Percentiles rank a stretch among this genome's conserved stretches.
phyloP scores from a whole-genome alignment of 2,329 filamentous ascomycete species.

The Alternaria brassicicola region DNA sequence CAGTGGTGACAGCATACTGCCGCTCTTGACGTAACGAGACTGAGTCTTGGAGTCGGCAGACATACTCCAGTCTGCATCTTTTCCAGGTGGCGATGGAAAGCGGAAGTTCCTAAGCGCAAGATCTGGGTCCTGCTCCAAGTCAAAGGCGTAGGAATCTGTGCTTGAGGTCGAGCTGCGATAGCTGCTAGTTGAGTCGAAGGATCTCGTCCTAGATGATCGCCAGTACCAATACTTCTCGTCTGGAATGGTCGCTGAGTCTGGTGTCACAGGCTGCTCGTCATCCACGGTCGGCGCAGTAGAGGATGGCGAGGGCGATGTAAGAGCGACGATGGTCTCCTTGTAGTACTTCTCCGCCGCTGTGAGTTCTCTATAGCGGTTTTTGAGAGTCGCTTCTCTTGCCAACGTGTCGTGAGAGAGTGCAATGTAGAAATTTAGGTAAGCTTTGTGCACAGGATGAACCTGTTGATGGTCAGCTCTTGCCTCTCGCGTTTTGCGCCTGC shows the following conservation, averaged over 20 bases:
- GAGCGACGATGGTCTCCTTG: slow-evolving; percentile 34
- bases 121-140: slow-evolving; percentile 14
- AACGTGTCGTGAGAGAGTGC: slow-evolving; percentile 47
- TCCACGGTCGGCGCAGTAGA: slow-evolving; percentile 19
- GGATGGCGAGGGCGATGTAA: slow-evolving; percentile 14
- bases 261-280: slow-evolving; percentile 26
- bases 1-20: slow-evolving; percentile 1
- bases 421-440: slow-evolving; percentile 48
- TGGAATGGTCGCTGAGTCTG: slow-evolving; percentile 24
- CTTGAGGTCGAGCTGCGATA: slow-evolving; percentile 28
- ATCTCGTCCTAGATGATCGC: slow-evolving; percentile 26
- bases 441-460: slow-evolving; percentile 44
- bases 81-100: slow-evolving; percentile 10
- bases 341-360: slow-evolving; percentile 46
- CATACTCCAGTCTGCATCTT: neutral
- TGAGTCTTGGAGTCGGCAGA: neutral
- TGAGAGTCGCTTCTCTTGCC: slow-evolving; percentile 43
- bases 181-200: slow-evolving; percentile 24
- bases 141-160: slow-evolving; percentile 26
- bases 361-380: slow-evolving; percentile 39
- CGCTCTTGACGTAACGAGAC: neutral
- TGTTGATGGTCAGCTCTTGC: slow-evolving; percentile 16
- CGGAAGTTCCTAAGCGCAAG: slow-evolving; percentile 4
- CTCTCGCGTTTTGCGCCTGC: neutral
- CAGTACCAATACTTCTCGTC: slow-evolving; percentile 15